Conservation (phyloP, 257 asterid genomes). For the Lycium barbarum region DNA sequence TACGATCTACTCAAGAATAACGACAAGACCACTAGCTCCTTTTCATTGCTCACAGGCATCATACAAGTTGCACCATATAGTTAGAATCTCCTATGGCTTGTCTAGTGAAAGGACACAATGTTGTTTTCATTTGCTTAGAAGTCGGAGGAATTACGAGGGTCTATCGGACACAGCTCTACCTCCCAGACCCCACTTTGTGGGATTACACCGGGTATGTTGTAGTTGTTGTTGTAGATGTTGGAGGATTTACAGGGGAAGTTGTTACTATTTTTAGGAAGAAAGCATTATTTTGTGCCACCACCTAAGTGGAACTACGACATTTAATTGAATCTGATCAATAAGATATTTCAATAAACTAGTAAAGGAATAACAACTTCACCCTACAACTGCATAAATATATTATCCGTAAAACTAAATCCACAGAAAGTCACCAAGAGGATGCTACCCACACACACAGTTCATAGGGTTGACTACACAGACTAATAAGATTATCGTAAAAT, state of each 20-base stretch:
- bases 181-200: too few species aligned
- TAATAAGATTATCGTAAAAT: constrained; percentile 13
- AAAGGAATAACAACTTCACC: constrained; percentile 9
- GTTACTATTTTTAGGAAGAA: not conserved
- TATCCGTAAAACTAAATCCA: not conserved
- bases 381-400: not conserved
- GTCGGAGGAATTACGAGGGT: not conserved
- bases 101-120: not conserved
- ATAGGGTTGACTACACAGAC: not conserved
- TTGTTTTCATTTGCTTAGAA: not conserved
- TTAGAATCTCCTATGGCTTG: not conserved
- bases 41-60: not conserved
- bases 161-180: too few species aligned
- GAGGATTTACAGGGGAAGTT: not conserved
- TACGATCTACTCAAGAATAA: too few species aligned
- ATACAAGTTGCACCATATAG: not conserved
- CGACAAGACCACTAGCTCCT: too few species aligned
- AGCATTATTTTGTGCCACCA: constrained; percentile 20
- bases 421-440: constrained; percentile 19
- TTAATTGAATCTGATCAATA: not conserved
- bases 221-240: not conserved
- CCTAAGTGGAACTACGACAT: not conserved
- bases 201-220: too few species aligned
- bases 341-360: constrained; percentile 17
- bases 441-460: not conserved